Evolutionary conservation across 768 basidiomycete species (phyloP), one percentile per base, ranked within the genome.

Genomic region (Pleurotus ostreatus): DNA sequence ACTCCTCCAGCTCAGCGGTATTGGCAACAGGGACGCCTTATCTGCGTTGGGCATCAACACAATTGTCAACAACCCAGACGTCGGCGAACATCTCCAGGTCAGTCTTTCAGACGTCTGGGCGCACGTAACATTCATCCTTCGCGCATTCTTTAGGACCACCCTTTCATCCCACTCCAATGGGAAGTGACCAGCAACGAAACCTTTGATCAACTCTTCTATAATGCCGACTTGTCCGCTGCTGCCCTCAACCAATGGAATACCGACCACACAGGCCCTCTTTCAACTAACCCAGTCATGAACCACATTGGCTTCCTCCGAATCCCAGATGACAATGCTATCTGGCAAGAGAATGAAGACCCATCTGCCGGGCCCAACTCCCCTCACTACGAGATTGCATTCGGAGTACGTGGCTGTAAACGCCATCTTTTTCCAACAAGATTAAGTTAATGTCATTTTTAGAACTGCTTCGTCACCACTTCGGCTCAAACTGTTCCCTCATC

Each of bases 1-100:
- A 44, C 67, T 83, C 12, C 65, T 84, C 16, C 66, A 78, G 72
- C 67, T 70, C n/a, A 79, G 78, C 55, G 82, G 82, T 25, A 73
- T 84, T 39, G 82, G 82, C 0, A 79, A 81, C 3, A 60, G 57
- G 48, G 78, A 79, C 57, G 72, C 80, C 2, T 65, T 84, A 43
- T 56, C 70, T n/a, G 64, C 66, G 16, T 77, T 74, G 7, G 71
- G 70, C 6, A 74, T 71, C 2, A 64, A 72, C 5, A 65, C 65
- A 12, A 61, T 74, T 22, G 66, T 74, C 13, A 57, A 68, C 13
- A 59, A 66, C 7, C 73, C 73, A 3, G 62, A 64, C 22, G 74
- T 75, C 16, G 75, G 74, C 8, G 59, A 69, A 54, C 71, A 73
- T 53, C 59, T 74, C 3, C 26, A 37, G 26, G 39, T 25, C 13